Conservation (phyloP, 2,329 filamentous ascomycete genomes). For the Fusarium sp. region DNA sequence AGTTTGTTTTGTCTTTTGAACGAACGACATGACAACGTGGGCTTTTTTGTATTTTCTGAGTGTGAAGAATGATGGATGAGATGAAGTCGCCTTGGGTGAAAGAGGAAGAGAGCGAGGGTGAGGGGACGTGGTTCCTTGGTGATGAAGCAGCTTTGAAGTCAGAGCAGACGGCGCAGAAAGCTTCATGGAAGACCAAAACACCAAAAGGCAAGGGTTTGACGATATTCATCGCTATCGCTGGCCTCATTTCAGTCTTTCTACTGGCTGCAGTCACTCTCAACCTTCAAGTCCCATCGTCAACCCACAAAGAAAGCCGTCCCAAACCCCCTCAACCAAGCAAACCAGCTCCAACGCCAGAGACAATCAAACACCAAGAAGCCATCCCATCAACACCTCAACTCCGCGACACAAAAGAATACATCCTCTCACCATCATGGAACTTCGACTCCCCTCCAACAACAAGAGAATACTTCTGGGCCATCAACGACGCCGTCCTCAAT, state of each 20-base stretch:
- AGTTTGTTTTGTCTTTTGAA: neutral
- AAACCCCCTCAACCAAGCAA: slow-evolving; percentile 7
- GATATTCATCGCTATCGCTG: neutral
- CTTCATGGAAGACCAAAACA: neutral
- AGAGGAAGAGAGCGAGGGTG: neutral
- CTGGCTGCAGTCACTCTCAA: slow-evolving; percentile 40
- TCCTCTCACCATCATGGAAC: slow-evolving; percentile 69
- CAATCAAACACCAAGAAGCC: slow-evolving; percentile 43
- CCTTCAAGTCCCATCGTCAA: neutral
- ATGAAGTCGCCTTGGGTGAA: neutral
- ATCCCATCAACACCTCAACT: slow-evolving; percentile 41
- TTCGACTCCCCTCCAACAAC: slow-evolving; percentile 60
- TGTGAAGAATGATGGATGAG: neutral
- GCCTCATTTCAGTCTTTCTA: slow-evolving; percentile 39
- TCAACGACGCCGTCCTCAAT: slow-evolving; percentile 67
- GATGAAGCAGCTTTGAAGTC: neutral
- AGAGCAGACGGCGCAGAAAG: fast-evolving
- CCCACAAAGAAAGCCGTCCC: neutral
- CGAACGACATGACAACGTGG: neutral
- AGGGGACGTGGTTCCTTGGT: neutral
- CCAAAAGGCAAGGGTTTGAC: neutral
- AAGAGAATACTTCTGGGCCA: slow-evolving; percentile 70
- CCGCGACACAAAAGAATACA: slow-evolving; percentile 61
- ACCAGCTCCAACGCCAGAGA: neutral
- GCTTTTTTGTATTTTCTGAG: too few species aligned